Base-by-base conservation (phyloP, 2,329 filamentous ascomycete species). In the Fusarium mundagurra region DNA sequence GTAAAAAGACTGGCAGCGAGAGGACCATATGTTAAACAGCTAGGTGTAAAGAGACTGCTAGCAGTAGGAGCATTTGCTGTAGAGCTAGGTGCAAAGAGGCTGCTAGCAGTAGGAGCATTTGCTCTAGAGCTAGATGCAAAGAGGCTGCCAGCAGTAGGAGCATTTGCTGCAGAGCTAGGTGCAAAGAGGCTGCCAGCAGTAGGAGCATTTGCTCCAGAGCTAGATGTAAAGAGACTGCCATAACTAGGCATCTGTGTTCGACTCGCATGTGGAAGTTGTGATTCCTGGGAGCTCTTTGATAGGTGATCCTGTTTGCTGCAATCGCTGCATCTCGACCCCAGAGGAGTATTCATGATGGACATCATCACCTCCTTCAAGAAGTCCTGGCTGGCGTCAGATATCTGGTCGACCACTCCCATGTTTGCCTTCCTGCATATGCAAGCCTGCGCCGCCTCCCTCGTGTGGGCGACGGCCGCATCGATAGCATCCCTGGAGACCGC, bases 101-200 rank as follows among this genome's bases (percentile, higher is more conserved):
- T 29, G 29, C 29, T 1, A 38, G 17, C 36, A 38, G 10, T 20
- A 7, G 0, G 9, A 20, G 9, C 2, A 20, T 0, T 3, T 38
- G 36, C 12, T 38, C 5, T 5, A 20, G 18, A 5, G 6, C 36
- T 38, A 0, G 22, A 2, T 41, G 13, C 12, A 6, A 16, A n/a
- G 13, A 3, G 9, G 20, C 20, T 18, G 18, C 10, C 18, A 38
- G 36, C 16, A 38, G 10, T 12, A 20, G 36, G 20, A 38, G 14
- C 38, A 41, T 22, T 41, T 41, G 39, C n/a, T 22, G 20, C 39
- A 41, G 20, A 22, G 38, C 20, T 20, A 13, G 18, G 11, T 22
- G 11, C 12, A 22, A 39, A 22, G 38, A 39, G 20, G 14, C 20
- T 22, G 39, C 3, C 39, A 41, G 4, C 2, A 22, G 22, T 14